Evolutionary conservation across 768 basidiomycete species (phyloP).

Genomic region (Boletus speciosus): DNA sequence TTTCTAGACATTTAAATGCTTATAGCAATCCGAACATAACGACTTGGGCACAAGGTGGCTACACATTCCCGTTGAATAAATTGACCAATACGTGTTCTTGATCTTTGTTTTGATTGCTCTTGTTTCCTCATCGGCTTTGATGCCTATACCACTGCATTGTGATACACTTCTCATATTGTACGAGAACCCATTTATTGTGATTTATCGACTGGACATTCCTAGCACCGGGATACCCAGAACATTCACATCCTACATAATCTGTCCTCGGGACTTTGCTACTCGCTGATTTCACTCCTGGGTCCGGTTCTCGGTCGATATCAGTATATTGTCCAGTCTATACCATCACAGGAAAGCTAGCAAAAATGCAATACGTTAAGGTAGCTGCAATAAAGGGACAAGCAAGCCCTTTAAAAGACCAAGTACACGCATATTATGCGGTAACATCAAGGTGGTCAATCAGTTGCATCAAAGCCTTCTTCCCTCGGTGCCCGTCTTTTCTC

Average conservation of each 20-base stretch:
- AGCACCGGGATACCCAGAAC: not conserved
- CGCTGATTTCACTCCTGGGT: not conserved
- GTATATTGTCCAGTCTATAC: constrained; percentile 2
- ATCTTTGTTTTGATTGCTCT: constrained; percentile 7
- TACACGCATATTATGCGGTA: not conserved
- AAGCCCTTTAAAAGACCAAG: not conserved
- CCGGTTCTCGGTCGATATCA: not conserved
- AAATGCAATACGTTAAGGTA: constrained; percentile 1
- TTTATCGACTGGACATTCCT: constrained; percentile 19
- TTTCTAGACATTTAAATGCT: constrained; percentile 40
- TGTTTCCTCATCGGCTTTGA: constrained; percentile 4
- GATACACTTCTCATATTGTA: constrained; percentile 27
- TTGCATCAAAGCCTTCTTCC: not conserved
- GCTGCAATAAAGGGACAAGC: constrained; percentile 1
- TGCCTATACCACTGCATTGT: constrained; percentile 16
- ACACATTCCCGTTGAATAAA: constrained; percentile 69
- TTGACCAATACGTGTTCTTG: constrained; percentile 23
- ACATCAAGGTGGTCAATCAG: not conserved
- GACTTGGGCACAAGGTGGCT: constrained; percentile 77
- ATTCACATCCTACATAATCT: constrained; percentile 15
- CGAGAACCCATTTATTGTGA: constrained; percentile 24
- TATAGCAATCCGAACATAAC: constrained; percentile 84
- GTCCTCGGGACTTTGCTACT: not conserved
- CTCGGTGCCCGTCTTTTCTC: constrained; percentile 7
- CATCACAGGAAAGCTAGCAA: not conserved